Conservation (phyloP, 345 rosid species). For the Ceriops decandra region DNA sequence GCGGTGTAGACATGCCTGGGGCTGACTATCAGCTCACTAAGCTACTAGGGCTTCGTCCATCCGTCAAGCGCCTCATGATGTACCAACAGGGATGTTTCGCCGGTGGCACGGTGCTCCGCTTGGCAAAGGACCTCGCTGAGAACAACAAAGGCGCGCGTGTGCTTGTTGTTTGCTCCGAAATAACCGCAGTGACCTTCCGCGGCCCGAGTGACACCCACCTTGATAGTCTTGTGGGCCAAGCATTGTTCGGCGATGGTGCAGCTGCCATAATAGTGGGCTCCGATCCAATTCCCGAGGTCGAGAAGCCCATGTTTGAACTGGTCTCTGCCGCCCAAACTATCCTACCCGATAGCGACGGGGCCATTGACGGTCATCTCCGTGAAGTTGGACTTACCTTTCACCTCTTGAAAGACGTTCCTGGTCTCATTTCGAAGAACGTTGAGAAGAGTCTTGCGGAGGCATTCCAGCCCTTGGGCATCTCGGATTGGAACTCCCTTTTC, state of each 20-base stretch:
- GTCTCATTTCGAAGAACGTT: slow-evolving; percentile 60
- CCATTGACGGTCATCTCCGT: slow-evolving; percentile 64
- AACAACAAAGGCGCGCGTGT: slow-evolving; percentile 78
- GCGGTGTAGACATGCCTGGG: slow-evolving; percentile 92
- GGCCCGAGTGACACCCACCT: slow-evolving; percentile 69
- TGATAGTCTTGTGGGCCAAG: slow-evolving; percentile 70
- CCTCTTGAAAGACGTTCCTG: slow-evolving; percentile 61
- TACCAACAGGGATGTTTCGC: slow-evolving; percentile 70
- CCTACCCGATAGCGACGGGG: slow-evolving; percentile 68
- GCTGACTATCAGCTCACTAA: slow-evolving; percentile 91
- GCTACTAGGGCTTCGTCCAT: slow-evolving; percentile 73
- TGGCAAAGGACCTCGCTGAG: slow-evolving; percentile 79
- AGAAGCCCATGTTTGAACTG: slow-evolving; percentile 58
- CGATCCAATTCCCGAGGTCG: slow-evolving; percentile 41
- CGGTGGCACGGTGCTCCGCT: slow-evolving; percentile 79
- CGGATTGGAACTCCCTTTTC: slow-evolving; percentile 75
- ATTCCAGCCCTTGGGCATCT: slow-evolving; percentile 61
- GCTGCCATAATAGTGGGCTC: slow-evolving; percentile 66
- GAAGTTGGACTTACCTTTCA: slow-evolving; percentile 72
- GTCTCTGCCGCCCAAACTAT: slow-evolving; percentile 69
- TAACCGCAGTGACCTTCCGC: slow-evolving; percentile 79
- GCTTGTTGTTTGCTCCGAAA: slow-evolving; percentile 71
- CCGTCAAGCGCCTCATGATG: slow-evolving; percentile 72
- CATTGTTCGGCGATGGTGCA: slow-evolving; percentile 69
- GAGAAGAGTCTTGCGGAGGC: slow-evolving; percentile 67